These are phyloP conservation scores for Pythium phragmiticola DNA, from an alignment of 352 stramenopile species.

Conservation along the genomic window DNA sequence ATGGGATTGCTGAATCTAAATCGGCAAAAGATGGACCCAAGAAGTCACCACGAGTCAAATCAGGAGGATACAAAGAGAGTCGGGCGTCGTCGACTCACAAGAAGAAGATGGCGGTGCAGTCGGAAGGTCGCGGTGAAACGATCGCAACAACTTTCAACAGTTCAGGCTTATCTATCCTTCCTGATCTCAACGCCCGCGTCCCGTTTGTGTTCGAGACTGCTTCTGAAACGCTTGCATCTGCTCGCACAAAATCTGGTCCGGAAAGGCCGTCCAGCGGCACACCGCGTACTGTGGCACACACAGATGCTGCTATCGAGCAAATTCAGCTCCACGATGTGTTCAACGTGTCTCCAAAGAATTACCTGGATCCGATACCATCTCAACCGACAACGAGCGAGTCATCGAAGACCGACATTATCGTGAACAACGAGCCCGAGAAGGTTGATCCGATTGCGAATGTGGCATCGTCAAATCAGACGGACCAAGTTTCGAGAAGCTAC, in stretches of 20 bases:
- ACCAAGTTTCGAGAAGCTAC: neutral
- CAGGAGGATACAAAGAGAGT: constrained; percentile 41
- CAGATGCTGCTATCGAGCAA: constrained; percentile 20
- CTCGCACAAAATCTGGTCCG: constrained; percentile 9
- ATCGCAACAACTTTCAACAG: constrained; percentile 4
- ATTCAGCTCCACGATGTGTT: constrained; percentile 13
- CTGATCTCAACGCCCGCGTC: constrained; percentile 26
- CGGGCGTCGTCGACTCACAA: constrained; percentile 7
- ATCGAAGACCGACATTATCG: neutral
- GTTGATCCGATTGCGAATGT: neutral
- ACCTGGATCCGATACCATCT: neutral
- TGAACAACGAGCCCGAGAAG: neutral
- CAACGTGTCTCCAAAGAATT: neutral
- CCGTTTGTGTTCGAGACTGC: constrained; percentile 30
- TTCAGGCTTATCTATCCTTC: constrained; percentile 12
- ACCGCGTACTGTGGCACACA: neutral
- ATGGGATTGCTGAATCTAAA: constrained; percentile 18
- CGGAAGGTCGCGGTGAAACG: neutral
- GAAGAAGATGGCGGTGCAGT: constrained; percentile 11
- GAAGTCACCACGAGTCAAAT: constrained; percentile 30
- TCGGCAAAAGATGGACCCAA: constrained; percentile 1
- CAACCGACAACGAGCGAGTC: neutral
- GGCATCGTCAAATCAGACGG: neutral
- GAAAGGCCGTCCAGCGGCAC: constrained; percentile 2
- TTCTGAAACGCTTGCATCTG: neutral